These are phyloP conservation scores for Secale cereale DNA, from an alignment of 176 grass and related monocot species.

Conservation along the genomic window DNA sequence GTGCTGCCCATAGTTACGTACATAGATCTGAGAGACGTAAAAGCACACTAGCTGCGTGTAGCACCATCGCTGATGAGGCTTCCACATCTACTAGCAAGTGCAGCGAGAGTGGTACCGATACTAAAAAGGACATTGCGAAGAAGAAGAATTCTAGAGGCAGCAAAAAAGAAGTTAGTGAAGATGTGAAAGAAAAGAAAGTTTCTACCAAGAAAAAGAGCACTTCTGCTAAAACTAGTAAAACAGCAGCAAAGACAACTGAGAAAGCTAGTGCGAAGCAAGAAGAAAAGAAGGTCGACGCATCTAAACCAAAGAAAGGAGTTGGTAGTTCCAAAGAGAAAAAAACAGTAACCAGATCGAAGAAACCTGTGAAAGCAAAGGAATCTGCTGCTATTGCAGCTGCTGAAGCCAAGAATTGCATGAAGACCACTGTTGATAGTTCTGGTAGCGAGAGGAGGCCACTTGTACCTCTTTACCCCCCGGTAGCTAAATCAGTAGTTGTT, in stretches of 20 bases:
- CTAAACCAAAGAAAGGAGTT: slow-evolving; percentile 26
- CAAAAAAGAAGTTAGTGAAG: slow-evolving; percentile 26
- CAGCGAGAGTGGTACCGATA: background rate
- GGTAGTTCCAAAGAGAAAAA: slow-evolving; percentile 45
- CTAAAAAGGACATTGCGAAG: background rate
- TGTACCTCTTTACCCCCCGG: slow-evolving; percentile 71
- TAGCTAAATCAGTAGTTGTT: slow-evolving; percentile 83
- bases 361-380: slow-evolving; percentile 50
- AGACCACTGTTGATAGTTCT: slow-evolving; percentile 35
- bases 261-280: slow-evolving; percentile 31
- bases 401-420: slow-evolving; percentile 4
- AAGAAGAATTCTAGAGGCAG: slow-evolving; percentile 28
- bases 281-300: background rate
- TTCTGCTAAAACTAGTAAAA: slow-evolving; percentile 47
- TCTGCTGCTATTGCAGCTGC: slow-evolving; percentile 12
- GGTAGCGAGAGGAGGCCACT: slow-evolving; percentile 25
- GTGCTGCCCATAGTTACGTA: slow-evolving; percentile 21
- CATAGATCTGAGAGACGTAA: slow-evolving; percentile 43
- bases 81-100: slow-evolving; percentile 8
- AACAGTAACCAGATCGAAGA: slow-evolving; percentile 31
- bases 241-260: slow-evolving; percentile 30
- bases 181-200: slow-evolving; percentile 43
- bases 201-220: slow-evolving; percentile 35
- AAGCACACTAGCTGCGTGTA: slow-evolving; percentile 34
- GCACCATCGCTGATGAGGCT: slow-evolving; percentile 33